Evolutionary conservation across 208 protist genomes (phyloP).

Genomic region (Trypanosoma scelopori): DNA sequence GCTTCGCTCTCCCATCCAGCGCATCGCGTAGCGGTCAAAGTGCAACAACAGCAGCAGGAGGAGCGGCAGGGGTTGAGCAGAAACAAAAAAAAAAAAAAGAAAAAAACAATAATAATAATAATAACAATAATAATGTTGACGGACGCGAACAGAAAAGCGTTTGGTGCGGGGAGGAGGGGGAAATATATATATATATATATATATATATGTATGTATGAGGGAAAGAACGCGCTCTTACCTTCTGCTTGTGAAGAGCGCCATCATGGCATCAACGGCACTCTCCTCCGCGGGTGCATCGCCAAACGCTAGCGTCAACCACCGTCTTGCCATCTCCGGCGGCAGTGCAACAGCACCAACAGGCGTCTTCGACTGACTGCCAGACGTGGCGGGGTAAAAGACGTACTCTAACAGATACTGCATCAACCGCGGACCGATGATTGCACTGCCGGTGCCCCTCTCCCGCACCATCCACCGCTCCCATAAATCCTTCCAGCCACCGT

Average conservation of each 20-base stretch:
- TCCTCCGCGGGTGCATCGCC: slow-evolving; percentile 5
- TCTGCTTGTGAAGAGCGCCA: slow-evolving; percentile 12
- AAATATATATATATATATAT: too few species aligned
- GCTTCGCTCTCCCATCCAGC: neutral
- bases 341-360: slow-evolving; percentile 3
- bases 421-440: slow-evolving; percentile 40
- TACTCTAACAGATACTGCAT: slow-evolving; percentile 71
- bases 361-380: neutral
- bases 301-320: slow-evolving; percentile 27
- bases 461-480: slow-evolving; percentile 24
- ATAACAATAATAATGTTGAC: neutral
- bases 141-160: too few species aligned
- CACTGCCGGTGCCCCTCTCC: neutral
- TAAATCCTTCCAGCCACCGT: slow-evolving; percentile 16
- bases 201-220: too few species aligned
- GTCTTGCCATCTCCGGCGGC: slow-evolving; percentile 4
- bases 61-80: neutral
- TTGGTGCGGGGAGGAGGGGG: too few species aligned
- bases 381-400: slow-evolving; percentile 34
- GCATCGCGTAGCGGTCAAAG: neutral
- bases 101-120: slow-evolving; percentile 15
- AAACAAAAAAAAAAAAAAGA: slow-evolving; percentile 22
- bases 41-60: neutral
- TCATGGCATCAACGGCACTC: slow-evolving; percentile 15
- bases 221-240: neutral